These are phyloP conservation scores for Yamadazyma membranifaciens DNA, from an alignment of 1,139 yeast species.

Conservation along the genomic window DNA sequence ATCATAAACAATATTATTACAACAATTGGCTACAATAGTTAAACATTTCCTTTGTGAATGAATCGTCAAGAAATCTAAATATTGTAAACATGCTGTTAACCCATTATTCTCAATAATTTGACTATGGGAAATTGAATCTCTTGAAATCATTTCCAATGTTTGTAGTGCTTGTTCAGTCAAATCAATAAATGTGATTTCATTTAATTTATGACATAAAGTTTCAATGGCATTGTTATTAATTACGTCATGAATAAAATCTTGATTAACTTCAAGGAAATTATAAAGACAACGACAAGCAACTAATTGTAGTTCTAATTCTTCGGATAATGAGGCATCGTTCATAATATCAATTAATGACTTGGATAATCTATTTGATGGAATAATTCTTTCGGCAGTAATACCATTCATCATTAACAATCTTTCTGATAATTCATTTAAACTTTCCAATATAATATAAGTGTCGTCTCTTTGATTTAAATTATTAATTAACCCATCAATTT, in stretches of 20 bases:
- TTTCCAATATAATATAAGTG: constrained; percentile 50
- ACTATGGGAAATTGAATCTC: constrained; percentile 49
- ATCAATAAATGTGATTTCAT: constrained; percentile 82
- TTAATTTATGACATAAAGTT: constrained; percentile 61
- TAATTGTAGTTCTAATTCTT: constrained; percentile 74
- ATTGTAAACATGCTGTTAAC: constrained; percentile 64
- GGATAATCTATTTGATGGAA: constrained; percentile 63
- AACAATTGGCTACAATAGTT: constrained; percentile 73
- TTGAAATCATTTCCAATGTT: constrained; percentile 67
- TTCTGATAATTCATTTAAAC: constrained; percentile 62
- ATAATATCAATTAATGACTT: constrained; percentile 58
- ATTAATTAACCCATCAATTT: constrained; percentile 39
- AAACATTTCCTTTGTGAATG: constrained; percentile 89
- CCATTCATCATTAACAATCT: constrained; percentile 68
- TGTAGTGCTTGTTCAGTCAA: constrained; percentile 90
- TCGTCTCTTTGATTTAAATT: constrained; percentile 47
- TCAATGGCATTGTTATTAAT: constrained; percentile 68
- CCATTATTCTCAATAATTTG: constrained; percentile 60
- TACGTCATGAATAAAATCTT: constrained; percentile 63
- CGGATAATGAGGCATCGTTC: constrained; percentile 55
- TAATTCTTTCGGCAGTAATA: constrained; percentile 56
- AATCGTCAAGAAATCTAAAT: constrained; percentile 82
- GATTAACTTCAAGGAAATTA: constrained; percentile 75
- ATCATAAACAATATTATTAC: constrained; percentile 45
- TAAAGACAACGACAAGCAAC: constrained; percentile 85